Percentiles rank a stretch among this genome's conserved stretches.
Conservation (phyloP, 2,329 filamentous ascomycete genomes). For the Diplodia corticola region DNA sequence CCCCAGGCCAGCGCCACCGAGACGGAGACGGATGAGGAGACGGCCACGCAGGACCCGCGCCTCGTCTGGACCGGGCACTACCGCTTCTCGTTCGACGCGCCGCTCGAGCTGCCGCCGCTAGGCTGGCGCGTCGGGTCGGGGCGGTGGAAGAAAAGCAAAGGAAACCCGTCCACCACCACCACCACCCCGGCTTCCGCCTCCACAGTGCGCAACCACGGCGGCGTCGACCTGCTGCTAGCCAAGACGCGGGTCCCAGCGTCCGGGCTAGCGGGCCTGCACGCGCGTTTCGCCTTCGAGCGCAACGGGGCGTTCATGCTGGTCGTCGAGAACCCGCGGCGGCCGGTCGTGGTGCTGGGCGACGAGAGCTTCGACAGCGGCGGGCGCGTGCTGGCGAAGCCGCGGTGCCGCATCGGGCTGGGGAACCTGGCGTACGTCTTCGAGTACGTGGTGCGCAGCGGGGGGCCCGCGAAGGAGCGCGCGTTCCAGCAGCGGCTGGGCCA, state of each 20-base stretch:
- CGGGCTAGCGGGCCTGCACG: neutral
- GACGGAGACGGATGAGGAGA: constrained; percentile 4
- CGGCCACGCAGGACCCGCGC: neutral
- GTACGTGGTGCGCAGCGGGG: neutral
- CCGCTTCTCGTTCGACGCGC: constrained; percentile 1
- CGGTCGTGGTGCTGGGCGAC: constrained; percentile 1
- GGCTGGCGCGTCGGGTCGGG: neutral
- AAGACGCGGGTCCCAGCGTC: neutral
- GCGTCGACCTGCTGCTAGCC: constrained; percentile 3
- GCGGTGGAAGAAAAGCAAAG: neutral
- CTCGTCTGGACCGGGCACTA: constrained; percentile 13
- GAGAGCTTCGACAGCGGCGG: neutral
- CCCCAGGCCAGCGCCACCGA: constrained; percentile 5
- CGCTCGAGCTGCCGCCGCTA: constrained; percentile 4
- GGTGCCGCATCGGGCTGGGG: neutral
- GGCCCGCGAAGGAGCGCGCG: neutral
- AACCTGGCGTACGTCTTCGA: constrained; percentile 14
- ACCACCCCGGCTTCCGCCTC: neutral
- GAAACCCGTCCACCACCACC: neutral
- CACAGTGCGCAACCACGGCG: neutral
- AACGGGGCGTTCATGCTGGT: constrained; percentile 4
- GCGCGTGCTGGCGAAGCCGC: neutral
- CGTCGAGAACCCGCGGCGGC: constrained; percentile 5
- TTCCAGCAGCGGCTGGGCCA: neutral
- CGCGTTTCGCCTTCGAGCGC: constrained; percentile 3